phyloP scores from a whole-genome alignment of 2,329 filamentous ascomycete species.

The Penicillium sp. region DNA sequence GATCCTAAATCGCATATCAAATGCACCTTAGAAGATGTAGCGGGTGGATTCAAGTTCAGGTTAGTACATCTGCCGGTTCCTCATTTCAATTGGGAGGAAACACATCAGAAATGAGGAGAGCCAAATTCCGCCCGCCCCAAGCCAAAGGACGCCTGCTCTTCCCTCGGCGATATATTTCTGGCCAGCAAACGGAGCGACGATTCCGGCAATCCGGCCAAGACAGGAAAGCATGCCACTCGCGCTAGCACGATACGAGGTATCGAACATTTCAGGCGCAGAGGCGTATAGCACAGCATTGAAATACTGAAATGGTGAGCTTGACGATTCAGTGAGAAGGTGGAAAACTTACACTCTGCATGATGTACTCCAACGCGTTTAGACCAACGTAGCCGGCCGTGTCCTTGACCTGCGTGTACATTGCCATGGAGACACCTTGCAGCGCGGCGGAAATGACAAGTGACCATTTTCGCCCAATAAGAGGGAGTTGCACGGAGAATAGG shows the following conservation, averaged over 20 bases:
- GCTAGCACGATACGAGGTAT: slow-evolving; percentile 13
- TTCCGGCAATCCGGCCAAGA: slow-evolving; percentile 13
- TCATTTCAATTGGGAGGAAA: slow-evolving; percentile 18
- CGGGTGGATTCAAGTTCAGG: too few relatives aligned
- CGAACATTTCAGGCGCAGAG: slow-evolving; percentile 13
- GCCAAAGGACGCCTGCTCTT: slow-evolving; percentile 12
- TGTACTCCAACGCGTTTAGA: slow-evolving; percentile 17
- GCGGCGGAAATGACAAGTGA: slow-evolving; percentile 15
- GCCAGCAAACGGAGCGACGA: slow-evolving; percentile 13
- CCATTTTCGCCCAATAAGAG: slow-evolving; percentile 17
- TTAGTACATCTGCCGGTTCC: slow-evolving; percentile 14
- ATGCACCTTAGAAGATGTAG: too few relatives aligned
- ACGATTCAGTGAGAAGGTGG: background rate
- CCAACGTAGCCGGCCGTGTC: slow-evolving; percentile 15
- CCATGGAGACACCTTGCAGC: slow-evolving; percentile 17
- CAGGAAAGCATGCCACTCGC: slow-evolving; percentile 16
- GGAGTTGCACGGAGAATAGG: slow-evolving; percentile 15
- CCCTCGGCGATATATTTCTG: slow-evolving; percentile 16
- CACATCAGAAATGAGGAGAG: slow-evolving; percentile 12
- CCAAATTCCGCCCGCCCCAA: slow-evolving; percentile 18
- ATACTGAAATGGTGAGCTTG: slow-evolving; percentile 4
- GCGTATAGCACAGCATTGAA: slow-evolving; percentile 16
- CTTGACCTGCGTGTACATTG: slow-evolving; percentile 19
- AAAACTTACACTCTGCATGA: slow-evolving; percentile 17
- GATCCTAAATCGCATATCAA: too few relatives aligned